These are phyloP conservation scores for Psidium friedrichsthalianum DNA, from an alignment of 345 rosid species.

Conservation along the genomic window DNA sequence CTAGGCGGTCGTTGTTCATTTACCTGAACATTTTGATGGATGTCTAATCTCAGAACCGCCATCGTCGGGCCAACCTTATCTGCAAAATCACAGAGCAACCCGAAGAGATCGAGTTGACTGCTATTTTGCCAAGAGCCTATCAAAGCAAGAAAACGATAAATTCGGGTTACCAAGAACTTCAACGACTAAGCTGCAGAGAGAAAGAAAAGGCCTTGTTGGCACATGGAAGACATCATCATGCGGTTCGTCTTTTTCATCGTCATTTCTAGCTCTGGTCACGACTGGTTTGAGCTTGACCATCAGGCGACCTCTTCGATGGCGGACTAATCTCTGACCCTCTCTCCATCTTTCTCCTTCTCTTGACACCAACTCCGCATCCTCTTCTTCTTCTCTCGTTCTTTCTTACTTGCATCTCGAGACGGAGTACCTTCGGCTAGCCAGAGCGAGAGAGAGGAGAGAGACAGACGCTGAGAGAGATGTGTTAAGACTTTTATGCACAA, in stretches of 20 bases:
- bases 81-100: conserved; percentile 17
- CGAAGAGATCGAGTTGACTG: background rate
- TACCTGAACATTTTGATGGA: conserved; percentile 76
- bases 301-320: conserved; percentile 76
- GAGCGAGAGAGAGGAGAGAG: background rate
- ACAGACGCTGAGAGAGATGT: background rate
- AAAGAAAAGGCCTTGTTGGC: conserved; percentile 57
- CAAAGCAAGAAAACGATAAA: background rate
- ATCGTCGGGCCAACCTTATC: conserved; percentile 98
- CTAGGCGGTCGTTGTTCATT: background rate
- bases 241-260: conserved; percentile 2
- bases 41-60: conserved; percentile 89
- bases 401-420: background rate
- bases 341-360: conserved; percentile 66
- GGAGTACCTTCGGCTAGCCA: background rate
- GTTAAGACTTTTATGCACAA: background rate
- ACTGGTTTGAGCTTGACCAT: conserved; percentile 25
- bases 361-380: conserved; percentile 20
- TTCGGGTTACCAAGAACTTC: conserved; percentile 77
- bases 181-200: conserved; percentile 54
- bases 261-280: background rate
- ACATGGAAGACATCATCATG: conserved; percentile 22
- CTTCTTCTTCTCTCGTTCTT: background rate
- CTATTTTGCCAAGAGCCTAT: background rate
- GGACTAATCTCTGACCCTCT: conserved; percentile 46